Evolutionary conservation across 768 basidiomycete genomes (phyloP), one percentile per base, ranked within the genome.

Genomic region (Leccinum longicurvipes): DNA sequence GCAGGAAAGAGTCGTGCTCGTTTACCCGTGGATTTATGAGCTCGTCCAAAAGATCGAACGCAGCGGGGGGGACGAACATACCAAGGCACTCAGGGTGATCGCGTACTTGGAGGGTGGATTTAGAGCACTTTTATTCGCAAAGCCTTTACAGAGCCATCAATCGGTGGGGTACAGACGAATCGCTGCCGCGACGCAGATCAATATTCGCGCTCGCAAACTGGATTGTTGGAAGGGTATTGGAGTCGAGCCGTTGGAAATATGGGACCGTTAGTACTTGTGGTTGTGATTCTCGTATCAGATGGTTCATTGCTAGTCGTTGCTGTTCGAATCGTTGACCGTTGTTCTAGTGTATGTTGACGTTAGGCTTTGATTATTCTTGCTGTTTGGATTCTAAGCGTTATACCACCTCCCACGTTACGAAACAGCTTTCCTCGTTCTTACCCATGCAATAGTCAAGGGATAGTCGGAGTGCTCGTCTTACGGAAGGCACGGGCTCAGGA

Each of bases 131-230:
- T 24, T 53, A 31, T 56, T 61, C 6, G 47, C 27, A 23, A 49
- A 60, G 19, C 54, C 60, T 3, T 2, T n/a, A n/a, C 48, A 60
- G 6, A 51, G 49, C 3, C 10, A 15, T 27, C 48, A 28, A 4
- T 25, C 27, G n/a, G 23, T 46, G 0, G 24, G 45, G 45, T 41
- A 61, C 71, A 73, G 63, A 19, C 63, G 59, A 45, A 28, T 60
- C 21, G 56, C 52, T 34, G n/a, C 58, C 9, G 55, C 45, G 12
- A 14, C 3, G 14, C 50, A 52, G 17, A 57, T 57, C 28, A 1
- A 11, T 2, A 41, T 59, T 47, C 28, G 41, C 2, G 21, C 25
- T 12, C 5, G 36, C 21, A 8, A n/a, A 4, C 21, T 59, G 47
- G 25, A 31, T 15, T 57, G 55, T 2, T 21, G 52, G 47, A 10